Evolutionary conservation across 331 rosid species (phyloP), one percentile per base, ranked within the genome.

Genomic region (Cydonia oblonga): DNA sequence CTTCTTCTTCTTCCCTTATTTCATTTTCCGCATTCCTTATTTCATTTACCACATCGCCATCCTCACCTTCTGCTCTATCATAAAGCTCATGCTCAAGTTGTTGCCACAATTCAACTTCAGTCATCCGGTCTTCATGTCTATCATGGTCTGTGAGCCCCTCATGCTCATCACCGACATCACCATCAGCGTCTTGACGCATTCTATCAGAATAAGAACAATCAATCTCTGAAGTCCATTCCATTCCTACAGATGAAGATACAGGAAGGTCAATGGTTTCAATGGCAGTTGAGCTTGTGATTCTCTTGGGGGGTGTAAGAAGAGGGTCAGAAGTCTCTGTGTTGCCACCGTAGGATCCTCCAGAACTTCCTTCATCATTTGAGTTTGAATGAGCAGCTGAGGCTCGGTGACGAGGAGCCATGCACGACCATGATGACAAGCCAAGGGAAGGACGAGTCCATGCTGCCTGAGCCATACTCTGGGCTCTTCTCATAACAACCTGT

Each of bases 401-500:
- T 68, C 91, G 84, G 28, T 86, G 91, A 61, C 97, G 91, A 28
- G 97, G 98, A 28, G 92, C 98, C 56, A 91, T 91, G 86, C 96
- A 93, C 60, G 97, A 89, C 96, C 92, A 93, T 64, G 98, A 86
- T 16, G 97, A 84, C 66, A 93, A 65, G 69, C 54, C 72, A 66
- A 93, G 91, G 53, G 75, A 72, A 71, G 96, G 98, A 63, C 90
- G 96, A 23, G 87, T 73, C 98, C 97, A 93, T 72, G 98, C 98
- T 75, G 97, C 98, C 77, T 78, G 92, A 79, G 98, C 98, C 96
- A 93, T 85, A 82, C 92, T 89, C 82, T 88, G 92, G 12, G 97
- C 97, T 84, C 90, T 93, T 87, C 77, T 91, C 96, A 93, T 89
- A 75, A 87, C 97, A 60, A 90, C 96, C 98, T 93, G 76, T 70